Evolutionary conservation across 1,284 basidiomycete genomes (phyloP).

Genomic region (Papiliotrema laurentii): DNA sequence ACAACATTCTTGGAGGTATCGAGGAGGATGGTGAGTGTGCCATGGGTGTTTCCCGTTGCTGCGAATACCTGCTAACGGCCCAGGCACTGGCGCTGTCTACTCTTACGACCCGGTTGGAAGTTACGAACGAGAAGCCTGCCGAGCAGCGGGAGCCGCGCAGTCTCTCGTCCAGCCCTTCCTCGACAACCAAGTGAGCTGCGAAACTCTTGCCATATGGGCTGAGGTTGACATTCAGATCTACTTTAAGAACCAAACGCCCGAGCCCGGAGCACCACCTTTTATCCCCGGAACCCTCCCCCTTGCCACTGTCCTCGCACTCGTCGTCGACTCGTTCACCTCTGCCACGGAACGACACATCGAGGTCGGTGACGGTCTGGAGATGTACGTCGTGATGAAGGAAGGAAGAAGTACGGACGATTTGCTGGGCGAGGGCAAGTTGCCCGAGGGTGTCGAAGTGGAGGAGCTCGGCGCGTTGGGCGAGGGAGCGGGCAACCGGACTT

Average conservation of each 20-base stretch:
- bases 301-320: slow-evolving; percentile 70
- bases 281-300: slow-evolving; percentile 78
- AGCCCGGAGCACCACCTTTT: slow-evolving; percentile 55
- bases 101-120: slow-evolving; percentile 95
- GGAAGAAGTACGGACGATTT: slow-evolving; percentile 62
- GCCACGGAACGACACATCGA: slow-evolving; percentile 96
- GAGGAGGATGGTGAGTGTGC: slow-evolving; percentile 89
- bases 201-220: slow-evolving; percentile 21
- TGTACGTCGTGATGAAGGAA: slow-evolving; percentile 74
- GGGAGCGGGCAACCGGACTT: slow-evolving; percentile 41
- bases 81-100: slow-evolving; percentile 90
- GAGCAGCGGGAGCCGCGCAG: slow-evolving; percentile 87
- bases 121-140: slow-evolving; percentile 90
- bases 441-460: slow-evolving; percentile 55
- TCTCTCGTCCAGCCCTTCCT: slow-evolving; percentile 89
- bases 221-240: slow-evolving; percentile 63
- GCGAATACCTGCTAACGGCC: too few relatives aligned
- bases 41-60: too few relatives aligned
- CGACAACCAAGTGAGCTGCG: slow-evolving; percentile 74
- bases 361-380: slow-evolving; percentile 90
- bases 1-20: slow-evolving; percentile 89
- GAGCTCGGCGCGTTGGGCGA: slow-evolving; percentile 41
- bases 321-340: slow-evolving; percentile 75
- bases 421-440: slow-evolving; percentile 53
- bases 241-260: slow-evolving; percentile 82